A percentile compares a stretch with the other conserved stretches of the same genome.
These are phyloP conservation scores for Porcisia hertigi DNA, from an alignment of 208 protist species.

Conservation along the genomic window DNA sequence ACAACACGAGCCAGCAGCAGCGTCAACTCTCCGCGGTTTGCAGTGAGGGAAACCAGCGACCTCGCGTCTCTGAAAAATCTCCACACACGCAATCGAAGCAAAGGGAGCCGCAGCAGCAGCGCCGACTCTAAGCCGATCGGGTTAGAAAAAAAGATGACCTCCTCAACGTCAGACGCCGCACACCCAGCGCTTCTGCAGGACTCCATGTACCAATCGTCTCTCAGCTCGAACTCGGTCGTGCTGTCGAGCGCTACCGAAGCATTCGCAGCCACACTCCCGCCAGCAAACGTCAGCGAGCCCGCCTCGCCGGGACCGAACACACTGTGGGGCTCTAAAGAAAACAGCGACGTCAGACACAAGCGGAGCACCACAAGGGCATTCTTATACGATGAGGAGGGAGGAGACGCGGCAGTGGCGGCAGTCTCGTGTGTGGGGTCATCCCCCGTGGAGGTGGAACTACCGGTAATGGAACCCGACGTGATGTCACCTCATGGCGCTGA, in stretches of 20 bases:
- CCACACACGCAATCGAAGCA: not conserved
- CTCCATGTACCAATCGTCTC: not conserved
- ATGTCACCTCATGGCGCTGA: not conserved
- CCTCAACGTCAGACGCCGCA: not conserved
- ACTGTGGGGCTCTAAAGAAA: not conserved
- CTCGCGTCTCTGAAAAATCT: not conserved
- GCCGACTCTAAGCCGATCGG: not conserved
- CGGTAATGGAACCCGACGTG: not conserved
- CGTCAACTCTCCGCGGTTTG: conserved; percentile 23
- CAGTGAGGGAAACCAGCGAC: conserved; percentile 2
- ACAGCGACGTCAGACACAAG: not conserved
- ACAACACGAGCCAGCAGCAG: conserved; percentile 1
- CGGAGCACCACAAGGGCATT: conserved; percentile 4
- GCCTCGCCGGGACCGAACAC: not conserved
- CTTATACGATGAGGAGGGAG: not conserved
- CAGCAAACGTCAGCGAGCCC: not conserved
- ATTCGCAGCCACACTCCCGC: not conserved
- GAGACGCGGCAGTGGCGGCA: not conserved
- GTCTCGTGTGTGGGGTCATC: not conserved
- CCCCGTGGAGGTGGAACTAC: not conserved
- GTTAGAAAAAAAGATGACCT: not conserved
- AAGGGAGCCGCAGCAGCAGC: conserved; percentile 9
- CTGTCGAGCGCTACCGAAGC: not conserved
- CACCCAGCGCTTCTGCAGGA: not conserved
- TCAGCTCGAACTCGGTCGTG: not conserved